phyloP scores from a whole-genome alignment of 2,329 filamentous ascomycete genomes.

The Shiraia bambusicola region DNA sequence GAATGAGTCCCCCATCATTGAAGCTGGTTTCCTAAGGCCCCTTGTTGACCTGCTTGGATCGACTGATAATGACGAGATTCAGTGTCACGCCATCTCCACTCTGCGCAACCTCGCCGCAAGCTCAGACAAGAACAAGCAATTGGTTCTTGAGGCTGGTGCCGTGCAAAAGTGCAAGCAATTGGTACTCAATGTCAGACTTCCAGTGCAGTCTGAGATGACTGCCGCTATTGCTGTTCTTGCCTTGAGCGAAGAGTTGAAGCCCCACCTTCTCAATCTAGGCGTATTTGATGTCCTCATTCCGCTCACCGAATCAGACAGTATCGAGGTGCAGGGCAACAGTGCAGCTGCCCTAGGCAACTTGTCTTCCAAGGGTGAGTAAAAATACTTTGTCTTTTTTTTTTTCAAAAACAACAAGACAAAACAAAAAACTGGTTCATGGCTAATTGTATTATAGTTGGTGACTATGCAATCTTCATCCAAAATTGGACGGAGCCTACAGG shows the following conservation, averaged over 20 bases:
- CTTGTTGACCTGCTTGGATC: conserved; percentile 91
- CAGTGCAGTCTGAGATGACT: conserved; percentile 98
- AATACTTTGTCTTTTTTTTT: too few species aligned
- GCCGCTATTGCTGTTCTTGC: conserved; percentile 97
- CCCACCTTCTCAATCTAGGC: conserved; percentile 83
- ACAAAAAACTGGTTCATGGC: conserved; percentile 20
- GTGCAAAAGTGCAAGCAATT: conserved; percentile 99
- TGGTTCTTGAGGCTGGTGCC: conserved; percentile 94
- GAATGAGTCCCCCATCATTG: conserved; percentile 98
- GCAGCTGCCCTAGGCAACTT: conserved; percentile 93
- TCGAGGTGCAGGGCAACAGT: conserved; percentile 98
- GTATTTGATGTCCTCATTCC: conserved; percentile 97
- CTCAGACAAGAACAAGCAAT: conserved; percentile 94
- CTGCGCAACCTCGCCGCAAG: conserved; percentile 93
- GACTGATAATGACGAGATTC: conserved; percentile 97
- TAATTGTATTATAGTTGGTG: conserved; percentile 69
- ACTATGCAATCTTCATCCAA: conserved; percentile 93
- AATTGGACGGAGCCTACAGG: conserved; percentile 92
- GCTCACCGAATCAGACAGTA: conserved; percentile 89
- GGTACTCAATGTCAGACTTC: conserved; percentile 87
- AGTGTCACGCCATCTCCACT: conserved; percentile 97
- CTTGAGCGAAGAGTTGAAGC: conserved; percentile 92
- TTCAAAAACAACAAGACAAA: too few species aligned
- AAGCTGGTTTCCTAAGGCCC: conserved; percentile 92
- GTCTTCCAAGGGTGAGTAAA: conserved; percentile 80